Conservation (phyloP, 1,284 basidiomycete genomes). For the Cutaneotrichosporon sp. region DNA sequence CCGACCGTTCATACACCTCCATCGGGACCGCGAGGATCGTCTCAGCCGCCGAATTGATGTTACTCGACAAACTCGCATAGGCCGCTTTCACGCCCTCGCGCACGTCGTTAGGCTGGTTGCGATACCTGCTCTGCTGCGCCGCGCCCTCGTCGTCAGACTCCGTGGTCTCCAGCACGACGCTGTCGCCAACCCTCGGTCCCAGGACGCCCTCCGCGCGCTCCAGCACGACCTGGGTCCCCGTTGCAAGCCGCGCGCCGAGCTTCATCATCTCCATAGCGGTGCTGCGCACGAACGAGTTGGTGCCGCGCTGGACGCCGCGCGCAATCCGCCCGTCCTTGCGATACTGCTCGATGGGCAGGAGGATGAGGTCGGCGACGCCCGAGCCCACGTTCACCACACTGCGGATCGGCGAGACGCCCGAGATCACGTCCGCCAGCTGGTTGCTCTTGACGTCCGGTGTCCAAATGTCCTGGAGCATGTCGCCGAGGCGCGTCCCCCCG, state of each 20-base stretch:
- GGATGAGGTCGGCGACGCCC: conserved; percentile 88
- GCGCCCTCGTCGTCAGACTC: conserved; percentile 43
- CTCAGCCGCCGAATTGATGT: conserved; percentile 88
- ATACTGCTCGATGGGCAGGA: conserved; percentile 95
- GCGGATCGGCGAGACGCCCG: conserved; percentile 92
- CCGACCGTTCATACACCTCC: conserved; percentile 93
- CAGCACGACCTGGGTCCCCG: conserved; percentile 93
- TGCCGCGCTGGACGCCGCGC: conserved; percentile 88
- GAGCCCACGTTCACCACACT: conserved; percentile 95
- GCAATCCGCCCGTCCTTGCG: conserved; percentile 92
- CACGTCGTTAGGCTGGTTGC: conserved; percentile 78
- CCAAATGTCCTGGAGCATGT: conserved; percentile 93
- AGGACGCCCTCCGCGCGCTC: conserved; percentile 92
- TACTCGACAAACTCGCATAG: conserved; percentile 74
- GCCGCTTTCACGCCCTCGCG: conserved; percentile 85
- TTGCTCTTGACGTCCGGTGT: conserved; percentile 99
- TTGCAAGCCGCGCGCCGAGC: conserved; percentile 88
- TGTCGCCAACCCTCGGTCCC: conserved; percentile 53
- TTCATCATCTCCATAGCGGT: conserved; percentile 93
- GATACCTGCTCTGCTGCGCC: conserved; percentile 74
- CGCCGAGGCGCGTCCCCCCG: conserved; percentile 81
- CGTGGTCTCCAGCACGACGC: conserved; percentile 15
- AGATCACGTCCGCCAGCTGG: conserved; percentile 92
- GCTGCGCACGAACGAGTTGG: conserved; percentile 83
- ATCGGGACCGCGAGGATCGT: conserved; percentile 97